phyloP scores from a whole-genome alignment of 2,329 filamentous ascomycete species.

The Monilinia aucupariae region DNA sequence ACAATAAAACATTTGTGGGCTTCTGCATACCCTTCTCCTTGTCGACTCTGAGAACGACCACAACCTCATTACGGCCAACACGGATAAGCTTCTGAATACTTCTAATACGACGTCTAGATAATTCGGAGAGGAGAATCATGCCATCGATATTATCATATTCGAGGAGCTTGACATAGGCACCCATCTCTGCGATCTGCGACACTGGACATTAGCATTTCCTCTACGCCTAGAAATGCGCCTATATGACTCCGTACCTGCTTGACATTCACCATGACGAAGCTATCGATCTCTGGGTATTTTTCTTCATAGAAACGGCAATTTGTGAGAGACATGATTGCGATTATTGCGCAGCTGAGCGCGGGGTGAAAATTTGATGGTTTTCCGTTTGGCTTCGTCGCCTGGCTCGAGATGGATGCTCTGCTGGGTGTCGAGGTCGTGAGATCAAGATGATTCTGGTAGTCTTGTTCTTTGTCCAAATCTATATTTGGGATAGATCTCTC shows the following conservation, averaged over 20 bases:
- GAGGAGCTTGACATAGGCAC: conserved; percentile 97
- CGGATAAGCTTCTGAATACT: conserved; percentile 98
- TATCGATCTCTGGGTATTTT: conserved; percentile 97
- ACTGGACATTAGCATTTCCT: conserved; percentile 16
- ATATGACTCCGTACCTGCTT: conserved; percentile 65
- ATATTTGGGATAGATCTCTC: conserved; percentile 14
- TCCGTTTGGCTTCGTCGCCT: conserved; percentile 15
- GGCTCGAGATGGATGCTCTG: neutral
- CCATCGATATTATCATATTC: conserved; percentile 99
- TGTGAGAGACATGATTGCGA: conserved; percentile 82
- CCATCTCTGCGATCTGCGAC: conserved; percentile 92
- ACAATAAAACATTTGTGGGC: neutral
- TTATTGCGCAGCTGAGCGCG: conserved; percentile 28
- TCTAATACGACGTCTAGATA: conserved; percentile 95
- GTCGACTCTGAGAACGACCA: conserved; percentile 96
- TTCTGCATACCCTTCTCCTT: conserved; percentile 80
- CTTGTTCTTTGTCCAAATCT: conserved; percentile 10
- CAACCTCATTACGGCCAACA: conserved; percentile 95
- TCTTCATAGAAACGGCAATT: conserved; percentile 98
- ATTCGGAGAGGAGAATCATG: conserved; percentile 98
- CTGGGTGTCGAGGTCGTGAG: too few relatives aligned
- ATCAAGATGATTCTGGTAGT: neutral
- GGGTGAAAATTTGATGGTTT: conserved; percentile 8
- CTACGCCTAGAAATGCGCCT: neutral
- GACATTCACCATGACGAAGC: conserved; percentile 99